Percentiles rank a stretch among this genome's conserved stretches.
These are phyloP conservation scores for Colletotrichum chrysophilum DNA, from an alignment of 2,329 filamentous ascomycete species.

Conservation along the genomic window DNA sequence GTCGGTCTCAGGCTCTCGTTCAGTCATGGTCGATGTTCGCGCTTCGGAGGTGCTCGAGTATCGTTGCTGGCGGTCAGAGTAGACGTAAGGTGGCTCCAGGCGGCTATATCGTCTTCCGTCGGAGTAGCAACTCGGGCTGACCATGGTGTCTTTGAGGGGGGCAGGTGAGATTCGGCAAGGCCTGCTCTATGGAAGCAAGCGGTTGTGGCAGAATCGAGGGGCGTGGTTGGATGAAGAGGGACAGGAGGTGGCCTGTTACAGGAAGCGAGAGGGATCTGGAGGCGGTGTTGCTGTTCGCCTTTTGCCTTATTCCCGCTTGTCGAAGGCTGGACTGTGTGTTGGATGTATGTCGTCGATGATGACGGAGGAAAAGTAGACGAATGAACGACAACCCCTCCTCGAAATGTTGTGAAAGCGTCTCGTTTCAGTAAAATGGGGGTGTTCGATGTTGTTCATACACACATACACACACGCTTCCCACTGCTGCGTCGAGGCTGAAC, in stretches of 20 bases:
- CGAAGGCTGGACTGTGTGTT: background rate
- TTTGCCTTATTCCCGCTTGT: background rate
- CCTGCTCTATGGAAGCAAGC: background rate
- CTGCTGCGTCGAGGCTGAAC: background rate
- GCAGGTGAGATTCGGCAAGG: slow-evolving; percentile 15
- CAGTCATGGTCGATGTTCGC: slow-evolving; percentile 43
- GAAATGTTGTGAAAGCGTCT: slow-evolving; percentile 7
- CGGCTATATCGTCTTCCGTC: slow-evolving; percentile 47
- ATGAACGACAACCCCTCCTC: background rate
- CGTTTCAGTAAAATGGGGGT: slow-evolving; percentile 5
- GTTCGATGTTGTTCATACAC: background rate
- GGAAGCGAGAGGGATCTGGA: slow-evolving; percentile 14
- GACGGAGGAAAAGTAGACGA: background rate
- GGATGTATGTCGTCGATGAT: background rate
- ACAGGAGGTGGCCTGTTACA: slow-evolving; percentile 1
- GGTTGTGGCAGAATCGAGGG: background rate
- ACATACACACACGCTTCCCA: background rate
- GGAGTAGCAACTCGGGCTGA: slow-evolving; percentile 44
- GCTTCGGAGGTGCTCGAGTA: slow-evolving; percentile 40
- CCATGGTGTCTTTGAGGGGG: slow-evolving; percentile 38
- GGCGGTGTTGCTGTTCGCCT: background rate
- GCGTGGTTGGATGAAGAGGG: background rate
- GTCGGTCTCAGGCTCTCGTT: slow-evolving; percentile 45
- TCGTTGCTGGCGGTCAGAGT: slow-evolving; percentile 39
- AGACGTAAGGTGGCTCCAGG: slow-evolving; percentile 40